Percentiles rank a stretch among this genome's conserved stretches.
phyloP scores from a whole-genome alignment of 1,284 basidiomycete species.

The Puccinia sorghi region DNA sequence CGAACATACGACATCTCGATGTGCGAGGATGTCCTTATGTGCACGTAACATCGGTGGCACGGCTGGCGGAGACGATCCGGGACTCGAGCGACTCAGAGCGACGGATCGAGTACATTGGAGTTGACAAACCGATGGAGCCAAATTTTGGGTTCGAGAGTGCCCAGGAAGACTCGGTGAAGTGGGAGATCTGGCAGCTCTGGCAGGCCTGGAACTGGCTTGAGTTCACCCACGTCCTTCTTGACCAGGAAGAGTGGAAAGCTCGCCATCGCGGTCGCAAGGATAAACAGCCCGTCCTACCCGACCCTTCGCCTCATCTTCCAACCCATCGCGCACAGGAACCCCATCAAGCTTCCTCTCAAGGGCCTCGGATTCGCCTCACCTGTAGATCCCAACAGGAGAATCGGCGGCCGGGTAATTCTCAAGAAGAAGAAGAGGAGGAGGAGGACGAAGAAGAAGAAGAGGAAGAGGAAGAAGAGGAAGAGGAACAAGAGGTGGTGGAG shows the following conservation, averaged over 20 bases:
- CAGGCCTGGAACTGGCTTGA: conserved; percentile 49
- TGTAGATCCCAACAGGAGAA: not conserved
- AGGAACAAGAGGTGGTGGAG: conserved; percentile 29
- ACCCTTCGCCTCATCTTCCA: not conserved
- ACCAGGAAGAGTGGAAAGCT: conserved; percentile 43
- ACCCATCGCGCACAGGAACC: not conserved
- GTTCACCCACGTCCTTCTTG: conserved; percentile 41
- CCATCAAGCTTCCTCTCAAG: not conserved
- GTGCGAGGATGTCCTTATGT: conserved; percentile 47
- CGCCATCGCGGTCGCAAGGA: conserved; percentile 27
- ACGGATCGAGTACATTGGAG: conserved; percentile 42
- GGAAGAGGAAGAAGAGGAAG: conserved; percentile 31
- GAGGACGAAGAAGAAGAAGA: conserved; percentile 13
- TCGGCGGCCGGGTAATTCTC: not conserved
- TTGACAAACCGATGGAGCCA: conserved; percentile 35
- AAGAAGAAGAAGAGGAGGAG: conserved; percentile 4
- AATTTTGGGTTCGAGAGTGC: conserved; percentile 15
- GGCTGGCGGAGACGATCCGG: conserved; percentile 45
- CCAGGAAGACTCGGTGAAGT: conserved; percentile 30
- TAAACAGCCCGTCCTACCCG: conserved; percentile 29
- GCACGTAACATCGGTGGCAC: conserved; percentile 32
- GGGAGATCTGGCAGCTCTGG: conserved; percentile 48
- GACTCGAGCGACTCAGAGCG: conserved; percentile 44
- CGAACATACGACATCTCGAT: conserved; percentile 45
- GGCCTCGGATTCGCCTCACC: conserved; percentile 23